Evolutionary conservation across 129 eudicot genomes (phyloP).

Genomic region (Lactuca sativa): DNA sequence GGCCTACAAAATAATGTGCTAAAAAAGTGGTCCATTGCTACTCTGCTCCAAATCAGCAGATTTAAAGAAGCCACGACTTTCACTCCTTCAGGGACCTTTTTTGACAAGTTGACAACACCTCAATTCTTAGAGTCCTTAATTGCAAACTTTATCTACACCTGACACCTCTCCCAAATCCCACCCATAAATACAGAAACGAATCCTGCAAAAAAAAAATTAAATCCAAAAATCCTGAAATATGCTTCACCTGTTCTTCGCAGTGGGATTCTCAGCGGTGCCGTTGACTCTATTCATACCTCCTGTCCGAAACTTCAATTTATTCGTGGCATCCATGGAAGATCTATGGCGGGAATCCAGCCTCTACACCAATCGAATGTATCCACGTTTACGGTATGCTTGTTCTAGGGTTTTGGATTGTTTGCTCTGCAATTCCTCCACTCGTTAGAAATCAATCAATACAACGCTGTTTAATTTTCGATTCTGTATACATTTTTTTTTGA

Average conservation of each 20-base stretch:
- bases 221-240: slow-evolving; percentile 26
- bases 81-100: background rate
- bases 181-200: background rate
- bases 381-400: slow-evolving; percentile 57
- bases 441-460: background rate
- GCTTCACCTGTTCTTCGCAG: slow-evolving; percentile 75
- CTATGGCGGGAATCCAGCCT: slow-evolving; percentile 51
- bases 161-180: background rate
- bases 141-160: background rate
- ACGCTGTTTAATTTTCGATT: background rate
- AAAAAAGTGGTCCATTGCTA: background rate
- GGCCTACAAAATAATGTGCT: background rate
- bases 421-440: slow-evolving; percentile 36
- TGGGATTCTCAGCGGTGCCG: slow-evolving; percentile 84
- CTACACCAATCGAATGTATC: slow-evolving; percentile 47
- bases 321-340: slow-evolving; percentile 68
- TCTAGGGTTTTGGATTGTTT: slow-evolving; percentile 64
- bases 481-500: no score
- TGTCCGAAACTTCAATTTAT: slow-evolving; percentile 64
- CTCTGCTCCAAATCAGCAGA: background rate
- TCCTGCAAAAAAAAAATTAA: background rate
- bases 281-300: slow-evolving; percentile 76
- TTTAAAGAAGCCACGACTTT: slow-evolving; percentile 2
- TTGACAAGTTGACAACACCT: background rate
- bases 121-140: background rate